phyloP scores from a whole-genome alignment of 1,284 basidiomycete genomes.

The Ceraceosorus bombacis region DNA sequence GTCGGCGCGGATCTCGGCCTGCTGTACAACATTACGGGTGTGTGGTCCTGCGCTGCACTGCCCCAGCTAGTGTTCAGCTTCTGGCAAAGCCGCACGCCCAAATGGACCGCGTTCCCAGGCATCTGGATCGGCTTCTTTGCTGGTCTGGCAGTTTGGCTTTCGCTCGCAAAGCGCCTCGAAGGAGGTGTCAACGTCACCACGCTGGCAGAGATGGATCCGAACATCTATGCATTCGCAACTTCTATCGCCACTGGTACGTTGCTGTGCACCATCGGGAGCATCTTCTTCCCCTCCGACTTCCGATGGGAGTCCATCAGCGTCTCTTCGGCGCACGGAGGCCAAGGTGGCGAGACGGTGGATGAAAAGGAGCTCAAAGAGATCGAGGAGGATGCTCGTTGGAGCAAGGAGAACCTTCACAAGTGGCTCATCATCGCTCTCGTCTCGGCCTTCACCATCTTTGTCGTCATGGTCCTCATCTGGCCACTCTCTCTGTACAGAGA shows the following conservation, averaged over 20 bases:
- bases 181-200: constrained; percentile 27
- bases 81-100: constrained; percentile 34
- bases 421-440: constrained; percentile 17
- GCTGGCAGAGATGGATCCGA: constrained; percentile 24
- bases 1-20: constrained; percentile 35
- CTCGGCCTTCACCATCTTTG: constrained; percentile 21
- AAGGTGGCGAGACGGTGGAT: constrained; percentile 2
- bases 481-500: constrained; percentile 43
- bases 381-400: constrained; percentile 3
- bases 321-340: neutral
- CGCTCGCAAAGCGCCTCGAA: constrained; percentile 25
- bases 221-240: constrained; percentile 12
- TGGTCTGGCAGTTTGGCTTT: constrained; percentile 40
- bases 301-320: constrained; percentile 21
- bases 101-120: constrained; percentile 30
- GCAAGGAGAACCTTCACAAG: constrained; percentile 1
- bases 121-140: constrained; percentile 41
- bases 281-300: constrained; percentile 25
- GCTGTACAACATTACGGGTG: constrained; percentile 35
- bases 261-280: constrained; percentile 15
- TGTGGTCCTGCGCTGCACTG: constrained; percentile 29
- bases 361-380: constrained; percentile 12
- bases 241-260: constrained; percentile 28
- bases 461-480: constrained; percentile 44
- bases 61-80: constrained; percentile 35